Base-by-base conservation (phyloP, 2,329 filamentous ascomycete species). In the Ilyonectria sp. region DNA sequence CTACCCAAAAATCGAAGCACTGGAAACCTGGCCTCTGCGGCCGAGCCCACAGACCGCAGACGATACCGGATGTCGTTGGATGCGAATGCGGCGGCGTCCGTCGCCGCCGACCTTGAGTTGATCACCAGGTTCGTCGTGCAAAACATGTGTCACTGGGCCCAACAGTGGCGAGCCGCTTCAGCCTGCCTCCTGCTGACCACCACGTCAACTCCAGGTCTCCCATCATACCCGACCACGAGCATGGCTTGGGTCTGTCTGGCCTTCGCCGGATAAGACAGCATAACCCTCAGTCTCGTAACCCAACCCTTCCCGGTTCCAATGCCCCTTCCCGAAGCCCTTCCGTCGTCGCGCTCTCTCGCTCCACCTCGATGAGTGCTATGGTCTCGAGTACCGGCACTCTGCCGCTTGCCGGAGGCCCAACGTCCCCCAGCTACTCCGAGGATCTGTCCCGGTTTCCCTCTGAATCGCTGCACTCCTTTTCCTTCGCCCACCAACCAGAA, bases 391-490 rank as follows among this genome's bases (percentile, higher is more conserved):
- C 86, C 40, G 83, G 86, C 52, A 87, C 86, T 50, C 82, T 86
- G 55, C 85, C 87, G 17, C 78, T 90, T 29, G 84, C 87, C 9
- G 85, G 90, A n/a, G 91, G 87, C 6, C 91, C 92, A 26, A 85
- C 86, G 21, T 94, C 94, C 23, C 94, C 94, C 26, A 89, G 89
- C 69, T 94, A 94, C 77, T 89, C 90, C 76, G 96, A 98, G 84
- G 96, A 99, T 78, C 88, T 99, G 52, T 92, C 91, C 52, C 92
- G 95, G 57, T 99, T 99, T 79, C 95, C 96, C 1, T 94, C 94
- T 74, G 96, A 99, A 79, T 99, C 96, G 6, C 85, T 99, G 53
- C 96, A 99, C 81, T 99, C 96, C 2, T 99, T 99, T 83, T 98
- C 95, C 13, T 99, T 99, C 80, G 94, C 96, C 46, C 94, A 97